A percentile compares a stretch with the other conserved stretches of the same genome.
Evolutionary conservation across 2,329 filamentous ascomycete species (phyloP).

Genomic region (Xylariaceae sp.): DNA sequence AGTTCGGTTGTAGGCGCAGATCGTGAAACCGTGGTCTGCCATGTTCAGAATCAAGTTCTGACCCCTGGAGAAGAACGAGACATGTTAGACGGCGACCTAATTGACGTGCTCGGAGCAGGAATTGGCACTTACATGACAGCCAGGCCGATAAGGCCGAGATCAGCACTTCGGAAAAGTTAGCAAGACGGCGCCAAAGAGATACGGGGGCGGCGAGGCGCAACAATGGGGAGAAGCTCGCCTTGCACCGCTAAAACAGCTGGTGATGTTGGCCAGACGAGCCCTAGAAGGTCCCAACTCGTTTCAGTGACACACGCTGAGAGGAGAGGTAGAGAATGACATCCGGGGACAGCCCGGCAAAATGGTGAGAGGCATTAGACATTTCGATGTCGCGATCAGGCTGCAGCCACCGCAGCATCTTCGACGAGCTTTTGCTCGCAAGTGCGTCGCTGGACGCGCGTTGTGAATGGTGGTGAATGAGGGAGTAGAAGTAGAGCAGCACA

Average conservation of each 20-base stretch:
- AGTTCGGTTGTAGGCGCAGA: constrained; percentile 98
- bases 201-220: constrained; percentile 21
- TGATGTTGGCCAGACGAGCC: constrained; percentile 69
- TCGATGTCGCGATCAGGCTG: neutral
- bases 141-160: constrained; percentile 89
- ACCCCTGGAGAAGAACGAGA: constrained; percentile 42
- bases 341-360: constrained; percentile 21
- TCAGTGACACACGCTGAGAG: constrained; percentile 32
- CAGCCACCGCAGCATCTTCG: constrained; percentile 3
- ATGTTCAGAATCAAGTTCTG: constrained; percentile 88
- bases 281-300: constrained; percentile 42
- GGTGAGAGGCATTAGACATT: constrained; percentile 13
- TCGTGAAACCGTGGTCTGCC: constrained; percentile 89
- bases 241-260: constrained; percentile 56
- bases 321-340: constrained; percentile 20
- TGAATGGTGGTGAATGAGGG: constrained; percentile 13
- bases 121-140: constrained; percentile 68
- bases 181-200: constrained; percentile 37
- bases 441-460: constrained; percentile 6
- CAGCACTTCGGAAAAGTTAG: constrained; percentile 63
- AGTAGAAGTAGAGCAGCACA: constrained; percentile 22
- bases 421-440: constrained; percentile 1
- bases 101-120: constrained; percentile 1
- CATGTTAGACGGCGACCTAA: constrained; percentile 15
- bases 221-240: constrained; percentile 36